A percentile compares a stretch with the other conserved stretches of the same genome.
Conservation (phyloP, 331 rosid genomes). For the Saraca asoca region DNA sequence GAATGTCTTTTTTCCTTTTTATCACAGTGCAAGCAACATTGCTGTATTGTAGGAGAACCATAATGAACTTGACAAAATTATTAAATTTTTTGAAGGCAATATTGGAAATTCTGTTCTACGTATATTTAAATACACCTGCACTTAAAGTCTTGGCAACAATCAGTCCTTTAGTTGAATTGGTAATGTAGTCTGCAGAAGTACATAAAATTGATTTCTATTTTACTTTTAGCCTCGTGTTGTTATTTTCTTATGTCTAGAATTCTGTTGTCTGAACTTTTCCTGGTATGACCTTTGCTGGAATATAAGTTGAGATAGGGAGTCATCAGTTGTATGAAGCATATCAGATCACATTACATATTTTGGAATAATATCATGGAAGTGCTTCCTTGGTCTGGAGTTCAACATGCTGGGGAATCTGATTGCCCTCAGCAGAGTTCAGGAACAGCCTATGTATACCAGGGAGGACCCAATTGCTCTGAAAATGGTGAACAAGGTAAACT, state of each 20-base stretch:
- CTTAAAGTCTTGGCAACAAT: too few species aligned
- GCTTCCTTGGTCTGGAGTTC: constrained; percentile 78
- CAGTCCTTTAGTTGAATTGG: constrained; percentile 11
- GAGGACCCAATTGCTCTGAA: constrained; percentile 50
- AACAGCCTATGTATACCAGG: constrained; percentile 47
- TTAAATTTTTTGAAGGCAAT: not conserved
- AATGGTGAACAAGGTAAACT: constrained; percentile 45
- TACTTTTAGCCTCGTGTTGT: constrained; percentile 7
- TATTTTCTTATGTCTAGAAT: not conserved
- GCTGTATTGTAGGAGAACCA: constrained; percentile 12
- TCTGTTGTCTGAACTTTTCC: constrained; percentile 32
- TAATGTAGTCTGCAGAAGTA: not conserved
- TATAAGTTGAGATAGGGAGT: constrained; percentile 47
- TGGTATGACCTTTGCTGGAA: constrained; percentile 40
- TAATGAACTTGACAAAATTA: constrained; percentile 13
- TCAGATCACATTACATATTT: constrained; percentile 22
- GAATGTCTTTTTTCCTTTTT: not conserved
- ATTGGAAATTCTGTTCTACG: constrained; percentile 13
- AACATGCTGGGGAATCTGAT: constrained; percentile 67
- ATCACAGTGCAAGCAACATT: not conserved
- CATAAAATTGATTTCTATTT: constrained; percentile 1
- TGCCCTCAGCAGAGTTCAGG: constrained; percentile 57
- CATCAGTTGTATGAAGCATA: constrained; percentile 30
- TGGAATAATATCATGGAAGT: constrained; percentile 66
- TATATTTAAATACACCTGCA: constrained; percentile 7